Evolutionary conservation across 331 rosid genomes (phyloP).

Genomic region (Erythrophleum ivorense): DNA sequence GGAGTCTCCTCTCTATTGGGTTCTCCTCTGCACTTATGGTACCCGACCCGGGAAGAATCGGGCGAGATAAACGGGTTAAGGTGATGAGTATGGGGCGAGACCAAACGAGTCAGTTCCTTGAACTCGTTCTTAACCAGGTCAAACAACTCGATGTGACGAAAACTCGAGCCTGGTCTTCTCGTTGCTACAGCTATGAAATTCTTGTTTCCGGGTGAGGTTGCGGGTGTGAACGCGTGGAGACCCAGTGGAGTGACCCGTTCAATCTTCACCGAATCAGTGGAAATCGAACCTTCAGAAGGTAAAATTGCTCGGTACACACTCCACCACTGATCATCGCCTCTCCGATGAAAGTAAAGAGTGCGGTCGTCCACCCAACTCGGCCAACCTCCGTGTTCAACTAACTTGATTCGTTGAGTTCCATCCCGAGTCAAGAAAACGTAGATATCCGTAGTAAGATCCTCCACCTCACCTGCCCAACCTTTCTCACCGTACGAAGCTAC

Average conservation of each 20-base stretch:
- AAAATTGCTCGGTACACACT: slow-evolving; percentile 74
- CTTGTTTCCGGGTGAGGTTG: slow-evolving; percentile 71
- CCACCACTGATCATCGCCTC: slow-evolving; percentile 81
- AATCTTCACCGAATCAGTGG: slow-evolving; percentile 48
- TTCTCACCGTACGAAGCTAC: slow-evolving; percentile 77
- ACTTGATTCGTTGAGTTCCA: slow-evolving; percentile 69
- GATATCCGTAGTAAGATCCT: slow-evolving; percentile 81
- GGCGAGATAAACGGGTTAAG: slow-evolving; percentile 87
- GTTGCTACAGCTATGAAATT: slow-evolving; percentile 85
- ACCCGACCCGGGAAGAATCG: slow-evolving; percentile 69
- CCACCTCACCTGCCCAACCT: slow-evolving; percentile 82
- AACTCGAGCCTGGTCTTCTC: slow-evolving; percentile 61
- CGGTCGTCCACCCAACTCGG: slow-evolving; percentile 81
- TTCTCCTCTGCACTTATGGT: slow-evolving; percentile 81
- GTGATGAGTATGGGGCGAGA: slow-evolving; percentile 72
- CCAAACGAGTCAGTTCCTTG: slow-evolving; percentile 65
- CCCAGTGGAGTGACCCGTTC: slow-evolving; percentile 91
- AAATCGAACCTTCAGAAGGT: slow-evolving; percentile 45
- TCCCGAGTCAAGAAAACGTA: slow-evolving; percentile 74
- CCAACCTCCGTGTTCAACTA: slow-evolving; percentile 89
- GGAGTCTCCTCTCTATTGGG: slow-evolving; percentile 38
- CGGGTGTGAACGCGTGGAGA: slow-evolving; percentile 87
- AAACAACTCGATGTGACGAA: slow-evolving; percentile 80
- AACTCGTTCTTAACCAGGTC: slow-evolving; percentile 60
- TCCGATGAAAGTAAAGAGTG: slow-evolving; percentile 77